Conservation (phyloP, 176 grass and related monocot genomes). For the Ensete ventricosum region DNA sequence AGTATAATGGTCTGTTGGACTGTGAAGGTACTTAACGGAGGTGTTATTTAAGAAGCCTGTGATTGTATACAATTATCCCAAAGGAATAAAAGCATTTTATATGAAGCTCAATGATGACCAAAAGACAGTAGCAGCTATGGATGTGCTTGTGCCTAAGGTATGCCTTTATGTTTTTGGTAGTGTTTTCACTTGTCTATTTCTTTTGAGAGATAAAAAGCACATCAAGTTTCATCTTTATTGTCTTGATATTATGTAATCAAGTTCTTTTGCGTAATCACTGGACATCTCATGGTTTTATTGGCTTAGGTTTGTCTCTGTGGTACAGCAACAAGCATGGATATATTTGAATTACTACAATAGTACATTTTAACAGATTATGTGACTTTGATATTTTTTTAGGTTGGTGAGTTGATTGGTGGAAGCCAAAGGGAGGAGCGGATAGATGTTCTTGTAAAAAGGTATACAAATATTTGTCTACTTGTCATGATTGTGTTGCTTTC, state of each 20-base stretch:
- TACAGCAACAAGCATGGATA: too few relatives aligned
- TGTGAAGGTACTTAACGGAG: slow-evolving; percentile 80
- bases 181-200: too few relatives aligned
- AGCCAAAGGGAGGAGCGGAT: slow-evolving; percentile 96
- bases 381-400: slow-evolving; percentile 32
- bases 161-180: background rate
- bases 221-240: too few relatives aligned
- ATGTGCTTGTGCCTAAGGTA: slow-evolving; percentile 99
- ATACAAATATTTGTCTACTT: background rate
- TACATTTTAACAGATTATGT: background rate
- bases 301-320: too few relatives aligned
- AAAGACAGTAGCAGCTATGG: slow-evolving; percentile 95
- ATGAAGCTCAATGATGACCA: slow-evolving; percentile 87
- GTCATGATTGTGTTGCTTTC: too few relatives aligned
- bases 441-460: slow-evolving; percentile 69
- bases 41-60: slow-evolving; percentile 96
- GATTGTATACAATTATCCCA: slow-evolving; percentile 97
- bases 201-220: too few relatives aligned
- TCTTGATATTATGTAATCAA: too few relatives aligned
- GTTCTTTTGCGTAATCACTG: too few relatives aligned
- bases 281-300: too few relatives aligned
- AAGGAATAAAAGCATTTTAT: slow-evolving; percentile 94
- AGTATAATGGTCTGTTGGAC: slow-evolving; percentile 11
- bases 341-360: slow-evolving; percentile 1
- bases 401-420: slow-evolving; percentile 94